Percentiles rank a stretch among this genome's conserved stretches.
Conservation (phyloP, 2,329 filamentous ascomycete species). For the Cordyceps javanica region DNA sequence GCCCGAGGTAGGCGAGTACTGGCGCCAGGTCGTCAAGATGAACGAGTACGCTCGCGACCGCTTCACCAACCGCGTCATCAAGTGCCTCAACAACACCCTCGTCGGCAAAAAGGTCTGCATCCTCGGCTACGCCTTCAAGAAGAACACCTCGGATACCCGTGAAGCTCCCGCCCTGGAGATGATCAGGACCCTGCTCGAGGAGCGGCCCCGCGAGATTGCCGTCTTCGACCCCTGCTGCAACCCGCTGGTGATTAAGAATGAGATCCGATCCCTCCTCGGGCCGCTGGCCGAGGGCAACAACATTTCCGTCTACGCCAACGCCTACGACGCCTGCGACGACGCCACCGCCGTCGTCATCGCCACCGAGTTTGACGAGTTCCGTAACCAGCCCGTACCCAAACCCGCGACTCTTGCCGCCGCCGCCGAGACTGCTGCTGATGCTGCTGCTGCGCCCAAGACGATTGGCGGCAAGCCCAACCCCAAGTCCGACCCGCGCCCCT, state of each 20-base stretch:
- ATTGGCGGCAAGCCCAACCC: conserved; percentile 31
- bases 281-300: conserved; percentile 34
- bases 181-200: conserved; percentile 58
- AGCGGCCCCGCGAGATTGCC: conserved; percentile 56
- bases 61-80: conserved; percentile 61
- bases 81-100: conserved; percentile 62
- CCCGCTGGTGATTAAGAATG: conserved; percentile 41
- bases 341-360: conserved; percentile 29
- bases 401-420: conserved; percentile 16
- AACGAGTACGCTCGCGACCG: conserved; percentile 69
- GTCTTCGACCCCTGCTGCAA: conserved; percentile 63
- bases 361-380: conserved; percentile 53
- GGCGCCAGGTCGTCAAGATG: conserved; percentile 66
- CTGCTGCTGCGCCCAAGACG: conserved; percentile 16
- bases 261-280: conserved; percentile 41
- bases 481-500: conserved; percentile 42
- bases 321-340: neutral
- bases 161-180: conserved; percentile 65
- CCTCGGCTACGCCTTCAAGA: conserved; percentile 75
- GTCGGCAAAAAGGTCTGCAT: conserved; percentile 65
- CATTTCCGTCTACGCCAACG: conserved; percentile 36
- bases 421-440: neutral
- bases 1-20: conserved; percentile 68
- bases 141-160: conserved; percentile 68
- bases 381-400: conserved; percentile 31